phyloP scores from a whole-genome alignment of 2,329 filamentous ascomycete genomes.

The Colletotrichum costaricense region DNA sequence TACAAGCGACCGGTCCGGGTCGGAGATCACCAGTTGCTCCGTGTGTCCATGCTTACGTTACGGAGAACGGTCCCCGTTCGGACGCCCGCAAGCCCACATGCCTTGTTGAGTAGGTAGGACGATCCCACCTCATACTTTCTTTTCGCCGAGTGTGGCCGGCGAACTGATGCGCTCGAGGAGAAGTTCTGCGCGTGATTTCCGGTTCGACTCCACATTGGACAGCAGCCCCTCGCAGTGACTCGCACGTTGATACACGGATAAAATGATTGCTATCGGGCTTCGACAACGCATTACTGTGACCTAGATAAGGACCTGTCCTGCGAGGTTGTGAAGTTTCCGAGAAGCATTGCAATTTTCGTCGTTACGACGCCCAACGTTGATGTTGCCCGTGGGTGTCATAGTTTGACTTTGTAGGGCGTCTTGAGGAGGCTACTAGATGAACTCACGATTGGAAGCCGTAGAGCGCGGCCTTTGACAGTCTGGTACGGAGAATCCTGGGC shows the following conservation, averaged over 20 bases:
- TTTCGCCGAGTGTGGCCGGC: background rate
- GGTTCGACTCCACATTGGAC: background rate
- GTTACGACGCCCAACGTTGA: background rate
- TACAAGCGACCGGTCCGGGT: background rate
- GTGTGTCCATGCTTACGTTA: background rate
- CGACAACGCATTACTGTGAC: background rate
- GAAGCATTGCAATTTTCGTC: background rate
- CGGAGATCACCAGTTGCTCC: constrained; percentile 11
- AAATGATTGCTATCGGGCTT: background rate
- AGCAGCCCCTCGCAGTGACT: background rate
- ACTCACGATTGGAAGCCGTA: background rate
- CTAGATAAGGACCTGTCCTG: background rate
- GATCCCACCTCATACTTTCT: background rate
- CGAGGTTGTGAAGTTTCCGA: background rate
- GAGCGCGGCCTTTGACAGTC: background rate
- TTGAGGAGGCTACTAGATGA: background rate
- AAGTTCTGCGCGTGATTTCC: background rate
- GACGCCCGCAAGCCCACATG: background rate
- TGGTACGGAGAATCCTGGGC: background rate
- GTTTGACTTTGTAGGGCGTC: background rate
- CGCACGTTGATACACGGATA: background rate
- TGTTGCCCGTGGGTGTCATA: background rate
- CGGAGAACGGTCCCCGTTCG: constrained; percentile 8
- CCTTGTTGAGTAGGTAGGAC: background rate
- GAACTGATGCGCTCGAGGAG: constrained; percentile 2